Evolutionary conservation across 495 filamentous ascomycete genomes (phyloP).

Genomic region (Tetracladium setigerum): DNA sequence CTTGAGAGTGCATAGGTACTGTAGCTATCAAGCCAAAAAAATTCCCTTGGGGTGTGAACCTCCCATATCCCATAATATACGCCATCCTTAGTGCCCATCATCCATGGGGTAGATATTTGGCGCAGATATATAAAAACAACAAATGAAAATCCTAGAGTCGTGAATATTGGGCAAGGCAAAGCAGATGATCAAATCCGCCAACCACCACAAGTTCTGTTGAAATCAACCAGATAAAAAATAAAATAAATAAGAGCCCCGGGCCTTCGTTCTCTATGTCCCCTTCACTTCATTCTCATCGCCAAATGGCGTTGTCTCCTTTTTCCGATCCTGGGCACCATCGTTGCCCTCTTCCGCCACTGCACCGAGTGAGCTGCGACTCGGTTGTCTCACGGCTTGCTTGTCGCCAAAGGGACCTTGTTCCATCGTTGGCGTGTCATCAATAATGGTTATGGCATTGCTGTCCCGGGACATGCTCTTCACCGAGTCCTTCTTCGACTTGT

Average conservation of each 20-base stretch:
- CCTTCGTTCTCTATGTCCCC: constrained; percentile 2
- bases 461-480: constrained; percentile 22
- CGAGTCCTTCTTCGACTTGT: constrained; percentile 32
- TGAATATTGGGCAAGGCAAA: too few relatives aligned
- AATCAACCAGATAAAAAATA: too few relatives aligned
- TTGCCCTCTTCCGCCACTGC: constrained; percentile 45
- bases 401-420: constrained; percentile 56
- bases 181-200: too few relatives aligned
- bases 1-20: too few relatives aligned
- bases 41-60: too few relatives aligned
- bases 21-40: too few relatives aligned
- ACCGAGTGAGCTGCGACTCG: constrained; percentile 39
- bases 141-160: constrained; percentile 8
- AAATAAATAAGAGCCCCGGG: too few relatives aligned
- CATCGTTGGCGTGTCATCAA: constrained; percentile 38
- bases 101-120: too few relatives aligned
- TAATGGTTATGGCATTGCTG: constrained; percentile 34
- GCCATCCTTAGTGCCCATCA: constrained; percentile 9
- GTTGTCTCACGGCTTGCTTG: constrained; percentile 27
- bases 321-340: constrained; percentile 2
- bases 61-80: not conserved
- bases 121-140: constrained; percentile 17
- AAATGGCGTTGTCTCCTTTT: constrained; percentile 41
- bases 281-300: constrained; percentile 44
- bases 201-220: too few relatives aligned